These are phyloP conservation scores for Jacaranda mimosifolia DNA, from an alignment of 257 asterid genomes.

Conservation along the genomic window DNA sequence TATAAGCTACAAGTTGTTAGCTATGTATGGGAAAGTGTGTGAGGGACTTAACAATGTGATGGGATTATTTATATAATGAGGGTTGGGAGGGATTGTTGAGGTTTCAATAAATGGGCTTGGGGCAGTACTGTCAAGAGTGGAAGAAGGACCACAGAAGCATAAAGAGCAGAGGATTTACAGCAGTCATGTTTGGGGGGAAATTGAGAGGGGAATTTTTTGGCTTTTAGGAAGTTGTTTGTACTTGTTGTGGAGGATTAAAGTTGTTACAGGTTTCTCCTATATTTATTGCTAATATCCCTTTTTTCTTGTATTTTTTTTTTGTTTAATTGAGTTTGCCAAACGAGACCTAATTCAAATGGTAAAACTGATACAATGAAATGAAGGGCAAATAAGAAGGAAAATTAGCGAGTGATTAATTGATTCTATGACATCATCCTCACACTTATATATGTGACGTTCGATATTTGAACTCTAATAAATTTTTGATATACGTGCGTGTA, in stretches of 20 bases:
- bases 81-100: conserved; percentile 16
- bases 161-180: conserved; percentile 4
- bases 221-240: conserved; percentile 22
- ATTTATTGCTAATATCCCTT: background rate
- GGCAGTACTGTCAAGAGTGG: conserved; percentile 1
- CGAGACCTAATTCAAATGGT: too few species aligned
- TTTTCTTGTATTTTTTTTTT: background rate
- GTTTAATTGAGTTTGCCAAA: too few species aligned
- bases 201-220: background rate
- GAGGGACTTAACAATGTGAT: conserved; percentile 23
- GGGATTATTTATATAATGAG: conserved; percentile 35
- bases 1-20: background rate
- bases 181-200: background rate
- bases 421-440: too few species aligned
- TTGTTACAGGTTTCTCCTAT: background rate
- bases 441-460: too few species aligned
- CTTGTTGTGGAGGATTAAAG: conserved; percentile 8
- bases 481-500: too few species aligned
- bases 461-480: too few species aligned
- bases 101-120: conserved; percentile 37
- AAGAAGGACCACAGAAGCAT: conserved; percentile 9
- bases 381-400: too few species aligned
- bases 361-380: too few species aligned
- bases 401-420: too few species aligned
- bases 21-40: conserved; percentile 13